A percentile compares a stretch with the other conserved stretches of the same genome.
Conservation (phyloP, 2,329 filamentous ascomycete species). For the Fonsecaea monophora region DNA sequence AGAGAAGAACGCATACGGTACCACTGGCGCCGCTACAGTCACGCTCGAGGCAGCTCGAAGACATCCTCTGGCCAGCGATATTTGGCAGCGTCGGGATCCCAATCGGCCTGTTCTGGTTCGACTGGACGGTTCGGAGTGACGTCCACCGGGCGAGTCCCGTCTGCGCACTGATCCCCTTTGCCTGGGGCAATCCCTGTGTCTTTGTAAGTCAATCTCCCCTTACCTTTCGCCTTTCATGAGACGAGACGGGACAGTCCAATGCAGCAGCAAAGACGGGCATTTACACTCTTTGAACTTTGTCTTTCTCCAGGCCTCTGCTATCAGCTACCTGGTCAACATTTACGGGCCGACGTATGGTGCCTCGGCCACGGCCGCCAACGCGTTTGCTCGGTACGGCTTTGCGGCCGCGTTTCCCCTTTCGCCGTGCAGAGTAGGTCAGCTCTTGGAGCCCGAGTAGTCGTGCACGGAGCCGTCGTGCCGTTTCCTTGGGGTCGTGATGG, state of each 20-base stretch:
- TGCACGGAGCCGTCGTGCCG: slow-evolving; percentile 10
- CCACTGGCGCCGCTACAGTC: too few species aligned
- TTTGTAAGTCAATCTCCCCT: slow-evolving; percentile 52
- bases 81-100: slow-evolving; percentile 41
- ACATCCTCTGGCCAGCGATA: slow-evolving; percentile 46
- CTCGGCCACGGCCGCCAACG: slow-evolving; percentile 44
- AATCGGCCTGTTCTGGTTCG: slow-evolving; percentile 25
- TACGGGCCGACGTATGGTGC: slow-evolving; percentile 41
- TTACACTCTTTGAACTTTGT: too few species aligned
- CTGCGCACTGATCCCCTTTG: slow-evolving; percentile 38
- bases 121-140: slow-evolving; percentile 50
- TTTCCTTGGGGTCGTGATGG: not conserved
- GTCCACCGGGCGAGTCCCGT: slow-evolving; percentile 50
- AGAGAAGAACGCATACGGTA: too few species aligned
- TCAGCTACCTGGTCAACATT: slow-evolving; percentile 41
- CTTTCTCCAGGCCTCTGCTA: slow-evolving; percentile 51
- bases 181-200: slow-evolving; percentile 39
- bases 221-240: not conserved
- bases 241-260: too few species aligned
- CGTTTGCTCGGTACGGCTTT: slow-evolving; percentile 43
- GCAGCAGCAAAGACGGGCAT: too few species aligned
- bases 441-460: slow-evolving; percentile 10
- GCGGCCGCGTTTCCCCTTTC: slow-evolving; percentile 48
- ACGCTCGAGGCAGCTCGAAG: too few species aligned
- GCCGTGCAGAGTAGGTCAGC: slow-evolving; percentile 36